Evolutionary conservation across 257 asterid species (phyloP).

Genomic region (Fraxinus quadrangulata): DNA sequence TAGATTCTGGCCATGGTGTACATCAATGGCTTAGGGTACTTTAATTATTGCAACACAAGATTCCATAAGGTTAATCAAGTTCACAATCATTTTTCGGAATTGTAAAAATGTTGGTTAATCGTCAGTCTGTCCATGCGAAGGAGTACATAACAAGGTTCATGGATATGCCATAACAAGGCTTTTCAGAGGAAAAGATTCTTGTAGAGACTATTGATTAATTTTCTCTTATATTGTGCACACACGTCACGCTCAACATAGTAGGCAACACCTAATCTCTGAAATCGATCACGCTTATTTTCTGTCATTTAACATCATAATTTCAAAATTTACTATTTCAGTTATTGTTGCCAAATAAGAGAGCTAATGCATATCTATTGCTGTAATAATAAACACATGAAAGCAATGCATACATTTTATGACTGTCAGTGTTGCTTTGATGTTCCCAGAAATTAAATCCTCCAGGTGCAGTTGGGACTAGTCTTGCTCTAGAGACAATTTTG

Average conservation of each 20-base stretch:
- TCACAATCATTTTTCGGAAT: neutral
- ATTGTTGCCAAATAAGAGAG: neutral
- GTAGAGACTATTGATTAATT: neutral
- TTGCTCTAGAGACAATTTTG: constrained; percentile 88
- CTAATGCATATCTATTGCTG: neutral
- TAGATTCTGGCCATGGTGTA: neutral
- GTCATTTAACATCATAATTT: neutral
- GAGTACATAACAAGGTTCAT: neutral
- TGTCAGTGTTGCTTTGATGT: constrained; percentile 19
- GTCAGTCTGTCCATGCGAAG: neutral
- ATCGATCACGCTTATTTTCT: neutral
- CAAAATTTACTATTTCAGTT: neutral
- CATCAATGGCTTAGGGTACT: neutral
- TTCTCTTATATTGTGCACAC: neutral
- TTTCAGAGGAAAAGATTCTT: constrained; percentile 9
- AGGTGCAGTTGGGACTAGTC: constrained; percentile 93
- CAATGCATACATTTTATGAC: constrained; percentile 13
- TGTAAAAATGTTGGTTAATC: neutral
- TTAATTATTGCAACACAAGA: constrained; percentile 16
- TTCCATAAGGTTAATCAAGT: neutral
- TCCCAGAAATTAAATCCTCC: constrained; percentile 80
- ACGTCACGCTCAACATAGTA: neutral
- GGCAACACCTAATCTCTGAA: neutral
- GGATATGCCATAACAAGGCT: constrained; percentile 2
- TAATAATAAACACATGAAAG: neutral